Evolutionary conservation across 495 filamentous ascomycete genomes (phyloP).

Genomic region (Stereocaulon alpinum): DNA sequence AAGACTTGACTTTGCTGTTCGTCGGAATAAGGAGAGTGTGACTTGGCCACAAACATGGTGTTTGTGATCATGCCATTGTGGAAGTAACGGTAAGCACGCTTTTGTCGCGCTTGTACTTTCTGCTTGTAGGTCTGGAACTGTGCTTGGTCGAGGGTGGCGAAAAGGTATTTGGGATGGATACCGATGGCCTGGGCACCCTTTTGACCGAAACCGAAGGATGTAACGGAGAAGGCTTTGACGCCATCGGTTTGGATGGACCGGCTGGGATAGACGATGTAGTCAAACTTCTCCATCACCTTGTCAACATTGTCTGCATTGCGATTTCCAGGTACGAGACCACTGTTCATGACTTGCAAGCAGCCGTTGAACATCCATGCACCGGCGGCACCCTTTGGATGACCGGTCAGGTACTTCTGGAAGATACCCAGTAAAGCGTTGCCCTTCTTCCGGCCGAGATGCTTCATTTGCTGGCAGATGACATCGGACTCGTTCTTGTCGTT

Average conservation of each 20-base stretch:
- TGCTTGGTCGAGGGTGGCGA: conserved; percentile 78
- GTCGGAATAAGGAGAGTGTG: conserved; percentile 76
- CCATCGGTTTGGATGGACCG: conserved; percentile 95
- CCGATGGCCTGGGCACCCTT: conserved; percentile 97
- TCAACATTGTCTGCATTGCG: conserved; percentile 98
- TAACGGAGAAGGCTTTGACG: conserved; percentile 95
- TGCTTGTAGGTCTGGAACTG: conserved; percentile 71
- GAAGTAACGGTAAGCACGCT: conserved; percentile 96
- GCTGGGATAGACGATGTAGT: conserved; percentile 94
- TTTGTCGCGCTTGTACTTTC: conserved; percentile 86
- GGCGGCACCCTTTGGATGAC: conserved; percentile 97
- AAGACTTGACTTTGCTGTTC: conserved; percentile 78
- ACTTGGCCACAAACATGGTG: conserved; percentile 92
- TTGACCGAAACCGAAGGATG: conserved; percentile 98
- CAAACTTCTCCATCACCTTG: conserved; percentile 89
- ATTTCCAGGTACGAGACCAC: conserved; percentile 89
- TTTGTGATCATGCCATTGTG: conserved; percentile 97
- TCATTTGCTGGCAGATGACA: conserved; percentile 92
- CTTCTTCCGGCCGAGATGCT: conserved; percentile 87
- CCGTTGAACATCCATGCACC: conserved; percentile 99
- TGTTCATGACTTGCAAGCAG: conserved; percentile 86
- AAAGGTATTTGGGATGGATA: conserved; percentile 93
- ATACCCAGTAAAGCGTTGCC: conserved; percentile 94
- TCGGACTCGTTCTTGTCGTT: conserved; percentile 99
- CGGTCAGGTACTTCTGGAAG: conserved; percentile 99